Evolutionary conservation across 2,329 filamentous ascomycete genomes (phyloP).

Genomic region (Helminthosporium solani): DNA sequence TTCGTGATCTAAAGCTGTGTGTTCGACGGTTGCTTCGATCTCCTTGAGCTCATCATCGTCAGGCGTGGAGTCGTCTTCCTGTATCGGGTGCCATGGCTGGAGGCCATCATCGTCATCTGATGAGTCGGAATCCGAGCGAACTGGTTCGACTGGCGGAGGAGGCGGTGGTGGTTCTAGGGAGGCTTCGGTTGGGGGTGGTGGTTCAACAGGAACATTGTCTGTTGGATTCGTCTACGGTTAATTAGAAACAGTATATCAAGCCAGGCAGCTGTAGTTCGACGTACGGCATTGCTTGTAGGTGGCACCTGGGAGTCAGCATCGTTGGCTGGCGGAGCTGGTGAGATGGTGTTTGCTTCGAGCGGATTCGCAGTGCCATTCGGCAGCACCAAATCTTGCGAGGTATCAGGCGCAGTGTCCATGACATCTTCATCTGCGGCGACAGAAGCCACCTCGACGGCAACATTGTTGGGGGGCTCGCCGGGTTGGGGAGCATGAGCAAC

Average conservation of each 20-base stretch:
- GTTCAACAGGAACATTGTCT: slow-evolving; percentile 18
- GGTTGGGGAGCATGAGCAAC: slow-evolving; percentile 5
- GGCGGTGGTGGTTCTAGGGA: slow-evolving; percentile 33
- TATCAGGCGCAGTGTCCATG: slow-evolving; percentile 44
- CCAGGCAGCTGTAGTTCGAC: background rate
- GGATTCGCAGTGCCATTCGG: slow-evolving; percentile 23
- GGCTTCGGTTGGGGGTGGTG: slow-evolving; percentile 25
- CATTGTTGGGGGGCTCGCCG: slow-evolving; percentile 14
- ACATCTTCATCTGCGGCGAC: slow-evolving; percentile 34
- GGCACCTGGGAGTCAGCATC: slow-evolving; percentile 5
- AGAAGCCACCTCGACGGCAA: slow-evolving; percentile 32
- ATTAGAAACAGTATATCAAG: slow-evolving; percentile 11
- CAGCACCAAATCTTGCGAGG: slow-evolving; percentile 23
- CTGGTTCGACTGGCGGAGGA: slow-evolving; percentile 32
- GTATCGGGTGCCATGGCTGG: slow-evolving; percentile 54
- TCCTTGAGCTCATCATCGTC: slow-evolving; percentile 60
- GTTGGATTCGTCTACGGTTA: slow-evolving; percentile 13
- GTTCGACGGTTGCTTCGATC: slow-evolving; percentile 53
- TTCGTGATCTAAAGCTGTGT: slow-evolving; percentile 59
- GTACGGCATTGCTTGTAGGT: too few species aligned
- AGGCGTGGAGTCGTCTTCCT: slow-evolving; percentile 58
- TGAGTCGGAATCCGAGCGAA: slow-evolving; percentile 34
- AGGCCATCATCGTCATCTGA: slow-evolving; percentile 40
- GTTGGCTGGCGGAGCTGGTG: slow-evolving; percentile 9
- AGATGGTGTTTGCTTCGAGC: slow-evolving; percentile 10